These are phyloP conservation scores for Apostasia ramifera DNA, from an alignment of 106 monocot species.

Conservation along the genomic window DNA sequence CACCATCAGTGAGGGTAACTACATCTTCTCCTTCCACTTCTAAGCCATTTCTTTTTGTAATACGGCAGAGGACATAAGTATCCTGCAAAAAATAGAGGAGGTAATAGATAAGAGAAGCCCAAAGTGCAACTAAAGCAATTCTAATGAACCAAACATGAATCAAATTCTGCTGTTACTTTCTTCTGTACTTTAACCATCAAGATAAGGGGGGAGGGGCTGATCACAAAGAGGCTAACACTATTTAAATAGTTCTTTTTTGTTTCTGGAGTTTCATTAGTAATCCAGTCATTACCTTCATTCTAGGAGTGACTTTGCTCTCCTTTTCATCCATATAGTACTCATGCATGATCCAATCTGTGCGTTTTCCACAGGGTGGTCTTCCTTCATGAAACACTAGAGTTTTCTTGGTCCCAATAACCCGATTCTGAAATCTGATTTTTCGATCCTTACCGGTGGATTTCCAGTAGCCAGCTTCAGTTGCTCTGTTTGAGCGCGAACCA, in stretches of 20 bases:
- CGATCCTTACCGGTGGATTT: slow-evolving; percentile 85
- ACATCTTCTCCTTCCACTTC: slow-evolving; percentile 21
- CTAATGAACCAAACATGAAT: not conserved
- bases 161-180: not conserved
- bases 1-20: not conserved
- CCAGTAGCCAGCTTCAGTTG: slow-evolving; percentile 76
- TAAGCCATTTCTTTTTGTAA: slow-evolving; percentile 63
- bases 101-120: not conserved
- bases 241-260: not conserved
- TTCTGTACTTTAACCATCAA: not conserved
- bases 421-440: slow-evolving; percentile 30
- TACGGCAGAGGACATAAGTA: slow-evolving; percentile 70
- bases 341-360: slow-evolving; percentile 92
- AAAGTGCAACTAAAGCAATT: not conserved
- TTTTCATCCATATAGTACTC: slow-evolving; percentile 62
- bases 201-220: not conserved
- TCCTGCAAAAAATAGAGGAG: slow-evolving; percentile 32
- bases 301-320: slow-evolving; percentile 33
- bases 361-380: slow-evolving; percentile 66
- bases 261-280: not conserved
- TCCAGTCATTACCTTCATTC: slow-evolving; percentile 36
- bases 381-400: slow-evolving; percentile 87
- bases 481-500: slow-evolving; percentile 67
- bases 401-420: slow-evolving; percentile 72
- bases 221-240: not conserved